Evolutionary conservation across 768 basidiomycete genomes (phyloP).

Genomic region (Pleurotus djamor): DNA sequence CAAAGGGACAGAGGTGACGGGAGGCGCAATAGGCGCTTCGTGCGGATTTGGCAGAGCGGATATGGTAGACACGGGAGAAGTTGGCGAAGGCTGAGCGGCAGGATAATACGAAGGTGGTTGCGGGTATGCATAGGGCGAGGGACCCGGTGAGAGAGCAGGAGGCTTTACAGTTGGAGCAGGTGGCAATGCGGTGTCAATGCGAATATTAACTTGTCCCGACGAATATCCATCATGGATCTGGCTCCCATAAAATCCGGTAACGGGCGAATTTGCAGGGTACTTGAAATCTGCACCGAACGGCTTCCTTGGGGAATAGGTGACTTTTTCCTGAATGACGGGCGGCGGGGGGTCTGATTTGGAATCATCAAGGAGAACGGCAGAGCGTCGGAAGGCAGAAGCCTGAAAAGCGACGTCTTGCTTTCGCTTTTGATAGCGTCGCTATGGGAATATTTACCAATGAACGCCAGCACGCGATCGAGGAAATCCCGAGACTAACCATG

Average conservation of each 20-base stretch:
- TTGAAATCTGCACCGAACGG: conserved; percentile 2
- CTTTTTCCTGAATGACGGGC: background rate
- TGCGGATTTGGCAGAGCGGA: conserved; percentile 3
- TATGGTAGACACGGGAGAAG: background rate
- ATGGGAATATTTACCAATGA: background rate
- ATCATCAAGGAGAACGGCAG: conserved; percentile 56
- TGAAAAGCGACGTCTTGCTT: conserved; percentile 19
- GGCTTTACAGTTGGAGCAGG: background rate
- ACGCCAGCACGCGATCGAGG: background rate
- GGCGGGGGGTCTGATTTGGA: conserved; percentile 16
- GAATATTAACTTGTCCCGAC: background rate
- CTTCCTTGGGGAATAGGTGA: background rate
- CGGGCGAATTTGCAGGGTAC: background rate
- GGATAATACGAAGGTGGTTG: background rate
- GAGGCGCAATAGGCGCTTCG: background rate
- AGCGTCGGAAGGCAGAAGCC: conserved; percentile 59
- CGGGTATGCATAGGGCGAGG: background rate
- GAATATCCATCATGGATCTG: background rate
- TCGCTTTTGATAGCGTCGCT: conserved; percentile 41
- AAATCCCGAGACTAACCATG: background rate
- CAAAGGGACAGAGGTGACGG: background rate
- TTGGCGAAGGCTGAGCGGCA: background rate
- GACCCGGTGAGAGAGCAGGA: background rate
- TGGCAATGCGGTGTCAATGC: conserved; percentile 5
- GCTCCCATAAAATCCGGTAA: background rate